phyloP scores from a whole-genome alignment of 2,329 filamentous ascomycete species.

The Xylaria sp. region DNA sequence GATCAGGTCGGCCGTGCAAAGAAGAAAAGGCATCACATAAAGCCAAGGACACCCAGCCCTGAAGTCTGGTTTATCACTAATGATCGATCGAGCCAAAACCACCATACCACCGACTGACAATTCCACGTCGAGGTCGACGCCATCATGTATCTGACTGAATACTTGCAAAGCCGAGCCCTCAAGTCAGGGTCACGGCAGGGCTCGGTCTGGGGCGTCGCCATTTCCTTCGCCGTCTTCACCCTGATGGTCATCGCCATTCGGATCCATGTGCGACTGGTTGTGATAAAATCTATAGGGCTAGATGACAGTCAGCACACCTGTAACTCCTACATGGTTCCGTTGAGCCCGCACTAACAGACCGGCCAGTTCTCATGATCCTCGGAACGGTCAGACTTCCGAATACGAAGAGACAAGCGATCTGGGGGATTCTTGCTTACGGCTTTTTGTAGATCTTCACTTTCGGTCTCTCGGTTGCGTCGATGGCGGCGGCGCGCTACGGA shows the following conservation, averaged over 20 bases:
- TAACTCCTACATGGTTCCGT: not conserved
- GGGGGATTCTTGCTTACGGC: not conserved
- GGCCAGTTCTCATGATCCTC: slow-evolving; percentile 11
- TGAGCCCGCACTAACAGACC: not conserved
- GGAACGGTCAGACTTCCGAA: slow-evolving; percentile 5
- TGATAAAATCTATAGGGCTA: slow-evolving; percentile 11
- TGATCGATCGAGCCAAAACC: not conserved
- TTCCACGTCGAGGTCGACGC: not conserved
- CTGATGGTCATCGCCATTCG: slow-evolving; percentile 5
- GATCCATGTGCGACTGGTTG: slow-evolving; percentile 6
- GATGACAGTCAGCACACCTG: slow-evolving; percentile 7
- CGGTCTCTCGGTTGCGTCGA: slow-evolving; percentile 13
- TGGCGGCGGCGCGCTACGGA: slow-evolving; percentile 12
- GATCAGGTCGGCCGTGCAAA: not conserved
- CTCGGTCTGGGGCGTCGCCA: slow-evolving; percentile 8
- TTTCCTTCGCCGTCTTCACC: slow-evolving; percentile 9
- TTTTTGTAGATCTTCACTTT: slow-evolving; percentile 5
- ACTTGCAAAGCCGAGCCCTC: not conserved
- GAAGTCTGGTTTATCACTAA: not conserved
- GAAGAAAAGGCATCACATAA: not conserved
- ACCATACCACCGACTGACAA: not conserved
- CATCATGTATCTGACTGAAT: not conserved
- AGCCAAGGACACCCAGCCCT: not conserved
- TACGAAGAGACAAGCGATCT: not conserved
- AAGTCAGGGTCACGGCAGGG: slow-evolving; percentile 6